Conservation (phyloP, 179 eudicot species). For the Nepenthes alata region DNA sequence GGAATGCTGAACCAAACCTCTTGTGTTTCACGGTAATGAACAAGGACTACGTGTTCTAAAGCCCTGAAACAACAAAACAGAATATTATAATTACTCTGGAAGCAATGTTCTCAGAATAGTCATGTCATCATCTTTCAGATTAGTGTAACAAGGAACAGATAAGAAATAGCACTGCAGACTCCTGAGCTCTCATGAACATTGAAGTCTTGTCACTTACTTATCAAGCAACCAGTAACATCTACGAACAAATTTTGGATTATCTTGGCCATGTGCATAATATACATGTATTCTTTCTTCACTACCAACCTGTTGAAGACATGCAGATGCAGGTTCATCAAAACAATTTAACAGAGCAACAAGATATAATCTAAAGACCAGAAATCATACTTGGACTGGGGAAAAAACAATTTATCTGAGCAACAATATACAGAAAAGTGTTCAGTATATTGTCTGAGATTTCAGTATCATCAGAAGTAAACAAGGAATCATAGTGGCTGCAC, state of each 20-base stretch:
- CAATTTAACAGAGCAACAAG: neutral
- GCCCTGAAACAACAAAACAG: conserved; percentile 29
- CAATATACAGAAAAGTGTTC: neutral
- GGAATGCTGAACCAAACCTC: conserved; percentile 44
- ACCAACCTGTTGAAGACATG: conserved; percentile 50
- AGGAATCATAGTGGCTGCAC: too few species aligned
- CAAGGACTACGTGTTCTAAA: conserved; percentile 87
- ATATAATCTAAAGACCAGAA: neutral
- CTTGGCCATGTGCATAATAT: conserved; percentile 90
- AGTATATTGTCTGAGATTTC: neutral
- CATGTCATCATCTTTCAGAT: too few species aligned
- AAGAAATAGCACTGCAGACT: too few species aligned
- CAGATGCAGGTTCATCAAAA: conserved; percentile 3
- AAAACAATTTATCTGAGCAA: neutral
- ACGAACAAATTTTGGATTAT: conserved; percentile 72
- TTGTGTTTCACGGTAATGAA: conserved; percentile 89
- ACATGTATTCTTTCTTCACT: conserved; percentile 87
- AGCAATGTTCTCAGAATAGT: neutral
- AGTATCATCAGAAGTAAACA: too few species aligned
- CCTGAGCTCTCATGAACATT: neutral
- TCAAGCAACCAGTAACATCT: conserved; percentile 99
- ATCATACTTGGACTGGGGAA: neutral
- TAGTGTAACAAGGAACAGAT: too few species aligned
- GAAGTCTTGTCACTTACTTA: conserved; percentile 47
- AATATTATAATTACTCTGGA: neutral